Base-by-base conservation (phyloP, 1,284 basidiomycete species). In the Phellopilus nigrolimitatus region DNA sequence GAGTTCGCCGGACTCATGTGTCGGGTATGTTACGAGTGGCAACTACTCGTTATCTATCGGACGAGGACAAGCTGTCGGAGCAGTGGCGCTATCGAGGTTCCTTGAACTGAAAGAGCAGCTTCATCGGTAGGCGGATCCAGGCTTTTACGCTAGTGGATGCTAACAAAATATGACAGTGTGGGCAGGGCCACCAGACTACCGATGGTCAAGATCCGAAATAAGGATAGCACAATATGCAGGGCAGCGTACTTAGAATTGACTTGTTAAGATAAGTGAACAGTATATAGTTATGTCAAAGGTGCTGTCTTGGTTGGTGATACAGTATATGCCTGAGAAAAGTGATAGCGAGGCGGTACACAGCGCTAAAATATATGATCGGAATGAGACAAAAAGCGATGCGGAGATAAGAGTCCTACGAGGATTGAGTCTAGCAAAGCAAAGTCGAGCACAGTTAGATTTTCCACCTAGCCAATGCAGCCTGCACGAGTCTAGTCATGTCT, bases 21-120 rank as follows among this genome's bases (percentile, higher is more conserved):
- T 94, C 43, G 92, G 92, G 0, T 90, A 88, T 59, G 75, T 92
- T 4, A 87, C 88, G 0, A 83, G 85, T 0, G 91, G 91, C 0
- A 83, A 83, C 56, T 86, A 79, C 61, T 92, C 90, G 0, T 73
- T 95, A 1, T 78, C 82, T 0, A 74, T 82, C 17, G 91, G 92
- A 0, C 68, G 76, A 47, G 90, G 88, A 0, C 80, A 80, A 60
- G 91, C 79, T 0, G 73, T 94, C 6, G 92, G 82, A 3, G 79
- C 80, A 0, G 68, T 95, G 8, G 71, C 86, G 0, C 62, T 93
- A 4, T 59, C 62, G 4, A 70, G 70, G 19, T 73, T 84, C 36
- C 60, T 88, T 12, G 71, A 76, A 24, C 64, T 83, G 3, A 68
- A 73, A 47, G 68, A 74, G 49, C 79, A 82, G 61, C 69, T 70